phyloP scores from a whole-genome alignment of 495 filamentous ascomycete species.

The Tuber calosporum region DNA sequence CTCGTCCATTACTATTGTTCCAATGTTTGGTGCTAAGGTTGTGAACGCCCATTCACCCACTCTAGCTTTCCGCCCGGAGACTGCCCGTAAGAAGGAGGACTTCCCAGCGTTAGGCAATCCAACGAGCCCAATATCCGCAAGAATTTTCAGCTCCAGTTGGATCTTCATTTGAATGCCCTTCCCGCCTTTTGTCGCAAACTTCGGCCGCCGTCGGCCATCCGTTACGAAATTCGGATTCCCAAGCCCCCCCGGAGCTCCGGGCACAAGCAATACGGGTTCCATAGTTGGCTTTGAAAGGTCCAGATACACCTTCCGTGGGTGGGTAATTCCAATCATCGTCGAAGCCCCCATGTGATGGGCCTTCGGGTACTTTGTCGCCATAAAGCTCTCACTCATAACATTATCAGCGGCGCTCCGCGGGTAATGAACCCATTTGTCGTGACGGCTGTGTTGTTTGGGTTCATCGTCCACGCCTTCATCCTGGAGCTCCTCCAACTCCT shows the following conservation, averaged over 20 bases:
- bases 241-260: slow-evolving; percentile 78
- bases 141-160: slow-evolving; percentile 85
- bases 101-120: slow-evolving; percentile 95
- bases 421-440: slow-evolving; percentile 80
- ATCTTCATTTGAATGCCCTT: slow-evolving; percentile 66
- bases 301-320: slow-evolving; percentile 58
- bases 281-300: slow-evolving; percentile 77
- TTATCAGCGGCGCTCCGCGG: slow-evolving; percentile 48
- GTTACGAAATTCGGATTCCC: slow-evolving; percentile 90
- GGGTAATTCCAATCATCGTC: slow-evolving; percentile 43
- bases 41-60: slow-evolving; percentile 97
- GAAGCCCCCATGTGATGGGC: slow-evolving; percentile 34
- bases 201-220: slow-evolving; percentile 59
- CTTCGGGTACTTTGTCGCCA: slow-evolving; percentile 33
- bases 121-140: slow-evolving; percentile 90
- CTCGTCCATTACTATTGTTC: slow-evolving; percentile 85
- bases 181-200: slow-evolving; percentile 83
- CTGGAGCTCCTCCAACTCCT: slow-evolving; percentile 47
- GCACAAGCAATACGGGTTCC: slow-evolving; percentile 77
- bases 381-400: slow-evolving; percentile 28
- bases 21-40: slow-evolving; percentile 86
- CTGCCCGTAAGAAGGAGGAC: slow-evolving; percentile 77
- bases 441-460: slow-evolving; percentile 39
- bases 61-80: slow-evolving; percentile 76
- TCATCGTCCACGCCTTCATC: slow-evolving; percentile 41